phyloP scores from a whole-genome alignment of 1,284 basidiomycete genomes.

The Microbotryum silenes-acaulis region DNA sequence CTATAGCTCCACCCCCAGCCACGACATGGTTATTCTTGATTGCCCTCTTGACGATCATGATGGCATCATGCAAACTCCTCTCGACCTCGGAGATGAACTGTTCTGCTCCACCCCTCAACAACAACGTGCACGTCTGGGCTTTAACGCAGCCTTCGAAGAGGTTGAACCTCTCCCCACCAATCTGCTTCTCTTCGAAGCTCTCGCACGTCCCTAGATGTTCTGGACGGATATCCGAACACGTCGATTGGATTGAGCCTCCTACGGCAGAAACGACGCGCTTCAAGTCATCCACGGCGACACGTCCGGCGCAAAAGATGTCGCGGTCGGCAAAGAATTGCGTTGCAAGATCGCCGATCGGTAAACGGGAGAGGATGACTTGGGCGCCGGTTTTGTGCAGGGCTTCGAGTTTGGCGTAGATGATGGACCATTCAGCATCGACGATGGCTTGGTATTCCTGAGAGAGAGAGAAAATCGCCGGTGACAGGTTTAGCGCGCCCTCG shows the following conservation, averaged over 20 bases:
- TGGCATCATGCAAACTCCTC: constrained; percentile 92
- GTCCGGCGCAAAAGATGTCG: constrained; percentile 97
- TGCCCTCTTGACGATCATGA: constrained; percentile 98
- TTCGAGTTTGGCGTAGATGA: constrained; percentile 96
- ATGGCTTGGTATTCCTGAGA: constrained; percentile 87
- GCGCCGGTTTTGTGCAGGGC: constrained; percentile 95
- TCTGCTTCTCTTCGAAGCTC: constrained; percentile 86
- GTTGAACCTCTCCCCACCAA: constrained; percentile 96
- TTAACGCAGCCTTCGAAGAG: constrained; percentile 81
- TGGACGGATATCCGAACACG: constrained; percentile 80
- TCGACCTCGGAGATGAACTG: constrained; percentile 99
- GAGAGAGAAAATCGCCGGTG: neutral
- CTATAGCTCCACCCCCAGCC: constrained; percentile 93
- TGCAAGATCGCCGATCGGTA: constrained; percentile 96
- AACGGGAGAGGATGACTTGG: constrained; percentile 93
- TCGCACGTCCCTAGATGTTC: constrained; percentile 91
- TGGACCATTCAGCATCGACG: constrained; percentile 99
- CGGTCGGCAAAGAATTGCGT: constrained; percentile 99
- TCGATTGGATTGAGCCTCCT: constrained; percentile 90
- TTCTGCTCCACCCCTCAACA: constrained; percentile 93
- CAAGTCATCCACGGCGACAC: constrained; percentile 83
- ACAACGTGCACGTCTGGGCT: constrained; percentile 95
- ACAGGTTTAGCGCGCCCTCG: too few species aligned
- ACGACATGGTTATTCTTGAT: constrained; percentile 94
- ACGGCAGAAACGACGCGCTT: constrained; percentile 92